Base-by-base conservation (phyloP, 2,329 filamentous ascomycete genomes). In the Phialophora macrospora region DNA sequence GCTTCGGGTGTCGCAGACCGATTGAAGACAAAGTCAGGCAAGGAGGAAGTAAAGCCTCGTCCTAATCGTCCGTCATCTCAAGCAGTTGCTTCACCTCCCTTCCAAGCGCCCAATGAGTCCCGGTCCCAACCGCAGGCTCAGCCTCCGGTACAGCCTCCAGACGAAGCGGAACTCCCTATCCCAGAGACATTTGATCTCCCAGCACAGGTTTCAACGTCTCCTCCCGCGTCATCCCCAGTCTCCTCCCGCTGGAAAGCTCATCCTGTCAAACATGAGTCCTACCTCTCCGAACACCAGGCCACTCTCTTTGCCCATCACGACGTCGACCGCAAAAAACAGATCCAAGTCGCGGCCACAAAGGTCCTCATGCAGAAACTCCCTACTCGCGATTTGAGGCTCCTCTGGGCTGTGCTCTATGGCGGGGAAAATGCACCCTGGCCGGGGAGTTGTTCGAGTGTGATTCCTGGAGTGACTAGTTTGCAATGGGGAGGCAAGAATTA, bases 351-450 rank as follows among this genome's bases (percentile, higher is more conserved):
- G 5, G 55, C 61, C 9, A 66, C 68, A 12, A 70, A 67, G 52
- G 64, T 65, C 6, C 52, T 70, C 12, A 68, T 68, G 66, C 65
- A 67, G 59, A 70, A 66, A 44, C 63, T 70, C 6, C 68, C 67
- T 11, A 67, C 60, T 26, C 65, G 64, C 12, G 67, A 71, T 28
- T 54, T 69, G 26, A 49, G 67, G 24, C 62, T 71, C 17, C 55
- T 71, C 17, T 71, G 69, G 69, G 69, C 69, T 14, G 41, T 71
- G 12, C 54, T 71, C 20, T 67, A 69, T 28, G 67, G 69, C 11
- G 69, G 69, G 26, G 67, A 68, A 5, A 34, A 64, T 48, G 63
- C 65, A 5, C 62, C 64, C 3, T 69, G 67, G 67, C 67, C 67
- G 34, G 67, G 64, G 34, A 66, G 62, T 7, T 51, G 52, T 38